Evolutionary conservation across 2,329 filamentous ascomycete genomes (phyloP), one percentile per base, ranked within the genome.

Genomic region (Parascedosporium putredinis): DNA sequence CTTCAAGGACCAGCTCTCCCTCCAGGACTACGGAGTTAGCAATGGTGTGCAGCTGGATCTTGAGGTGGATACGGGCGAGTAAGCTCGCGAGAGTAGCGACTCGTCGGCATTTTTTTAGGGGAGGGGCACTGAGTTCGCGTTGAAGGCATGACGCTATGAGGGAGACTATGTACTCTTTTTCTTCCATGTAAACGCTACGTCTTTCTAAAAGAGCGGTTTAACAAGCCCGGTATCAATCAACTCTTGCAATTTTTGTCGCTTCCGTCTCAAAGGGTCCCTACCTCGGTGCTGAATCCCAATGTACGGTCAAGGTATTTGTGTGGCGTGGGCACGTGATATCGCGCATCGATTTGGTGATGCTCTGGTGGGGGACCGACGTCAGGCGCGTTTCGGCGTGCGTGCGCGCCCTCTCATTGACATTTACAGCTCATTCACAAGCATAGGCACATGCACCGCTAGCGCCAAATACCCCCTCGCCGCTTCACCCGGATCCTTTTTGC

Each of bases 1-100:
- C 22, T 96, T 97, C 65, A 96, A 95, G 72, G 90, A 97, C 62
- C 79, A 84, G 58, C 75, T 96, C 53, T 90, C 82, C 29, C 66
- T 96, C 58, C 87, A 87, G 60, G 91, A 97, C 68, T 97, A 96
- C 67, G 88, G 87, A n/a, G 83, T 97, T 51, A 88, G 84, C 59
- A 93, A 93, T 67, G 91, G 91, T 8, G 89, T 95, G 61, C 78
- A 81, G 67, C 63, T 81, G 45, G 78, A 81, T 56, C 64, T 81
- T 38, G 78, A 81, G 66, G 74, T 81, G 46, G 78, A 81, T 56
- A 80, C 78, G 3, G 75, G 77, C 1, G 77, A 80, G 57, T 81
- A 42, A 20, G 62, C 74, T 56, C n/a, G 27, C 40, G 20, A 22
- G 12, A 29, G 24, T 16, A 6, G 22, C 9, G 14, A 34, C 12